These are phyloP conservation scores for Candida sanyaensis DNA, from an alignment of 1,139 yeast species.

Conservation along the genomic window DNA sequence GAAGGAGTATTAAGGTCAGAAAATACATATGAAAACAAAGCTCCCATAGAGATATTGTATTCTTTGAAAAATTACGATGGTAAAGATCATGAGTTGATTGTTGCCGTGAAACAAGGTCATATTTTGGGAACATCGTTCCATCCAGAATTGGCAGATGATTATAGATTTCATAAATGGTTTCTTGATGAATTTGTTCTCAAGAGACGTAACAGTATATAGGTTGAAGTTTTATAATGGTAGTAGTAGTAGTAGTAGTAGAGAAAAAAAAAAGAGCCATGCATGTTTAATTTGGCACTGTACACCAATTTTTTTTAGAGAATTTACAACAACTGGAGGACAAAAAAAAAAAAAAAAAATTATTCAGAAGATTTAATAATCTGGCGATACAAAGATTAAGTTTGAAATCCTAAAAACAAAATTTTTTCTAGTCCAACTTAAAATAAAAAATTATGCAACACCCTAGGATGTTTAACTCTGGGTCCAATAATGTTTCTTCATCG, in stretches of 20 bases:
- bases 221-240: no score
- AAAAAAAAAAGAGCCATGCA: background rate
- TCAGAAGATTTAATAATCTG: no score
- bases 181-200: conserved; percentile 53
- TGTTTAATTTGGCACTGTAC: no score
- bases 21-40: conserved; percentile 27
- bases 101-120: conserved; percentile 73
- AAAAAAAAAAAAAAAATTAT: conserved; percentile 3
- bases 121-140: conserved; percentile 79
- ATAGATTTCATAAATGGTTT: conserved; percentile 73
- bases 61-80: conserved; percentile 23
- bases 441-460: conserved; percentile 31
- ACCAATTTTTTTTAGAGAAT: no score
- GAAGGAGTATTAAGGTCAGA: conserved; percentile 23
- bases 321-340: background rate
- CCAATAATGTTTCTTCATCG: background rate
- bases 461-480: conserved; percentile 21
- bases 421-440: no score
- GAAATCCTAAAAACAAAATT: no score
- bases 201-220: background rate
- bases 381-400: background rate
- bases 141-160: conserved; percentile 75
- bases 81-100: conserved; percentile 45
- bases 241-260: background rate
- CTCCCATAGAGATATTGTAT: conserved; percentile 46